These are phyloP conservation scores for Populus deltoides DNA, from an alignment of 345 rosid genomes.

Conservation along the genomic window DNA sequence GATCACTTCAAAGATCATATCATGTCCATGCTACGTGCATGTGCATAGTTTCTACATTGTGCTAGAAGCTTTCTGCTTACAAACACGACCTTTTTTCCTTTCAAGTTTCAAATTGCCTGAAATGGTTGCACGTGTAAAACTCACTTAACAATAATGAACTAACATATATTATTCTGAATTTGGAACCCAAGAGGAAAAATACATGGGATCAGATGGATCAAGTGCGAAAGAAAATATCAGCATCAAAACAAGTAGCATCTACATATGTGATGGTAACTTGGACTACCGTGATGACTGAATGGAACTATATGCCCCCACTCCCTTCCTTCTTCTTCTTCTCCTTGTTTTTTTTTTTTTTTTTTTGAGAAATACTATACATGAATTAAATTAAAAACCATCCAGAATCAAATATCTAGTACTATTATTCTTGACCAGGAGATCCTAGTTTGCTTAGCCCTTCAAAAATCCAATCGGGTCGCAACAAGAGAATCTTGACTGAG, in stretches of 20 bases:
- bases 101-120: neutral
- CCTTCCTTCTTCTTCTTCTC: neutral
- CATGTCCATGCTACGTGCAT: neutral
- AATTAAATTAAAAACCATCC: neutral
- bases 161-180: neutral
- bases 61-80: neutral
- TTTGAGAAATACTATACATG: neutral
- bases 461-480: neutral
- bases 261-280: neutral
- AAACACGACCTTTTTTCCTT: neutral
- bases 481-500: neutral
- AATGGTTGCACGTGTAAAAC: neutral
- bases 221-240: neutral
- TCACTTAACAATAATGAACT: neutral
- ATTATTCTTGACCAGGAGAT: neutral
- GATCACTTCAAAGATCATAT: neutral
- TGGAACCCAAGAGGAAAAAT: neutral
- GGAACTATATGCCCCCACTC: neutral
- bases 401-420: neutral
- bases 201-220: neutral
- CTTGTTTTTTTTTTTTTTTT: too few species aligned
- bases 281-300: neutral
- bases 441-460: neutral
- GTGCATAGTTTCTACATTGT: neutral
- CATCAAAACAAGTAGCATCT: neutral